Base-by-base conservation (phyloP, 1,284 basidiomycete genomes). In the Cystobasidium sp. region DNA sequence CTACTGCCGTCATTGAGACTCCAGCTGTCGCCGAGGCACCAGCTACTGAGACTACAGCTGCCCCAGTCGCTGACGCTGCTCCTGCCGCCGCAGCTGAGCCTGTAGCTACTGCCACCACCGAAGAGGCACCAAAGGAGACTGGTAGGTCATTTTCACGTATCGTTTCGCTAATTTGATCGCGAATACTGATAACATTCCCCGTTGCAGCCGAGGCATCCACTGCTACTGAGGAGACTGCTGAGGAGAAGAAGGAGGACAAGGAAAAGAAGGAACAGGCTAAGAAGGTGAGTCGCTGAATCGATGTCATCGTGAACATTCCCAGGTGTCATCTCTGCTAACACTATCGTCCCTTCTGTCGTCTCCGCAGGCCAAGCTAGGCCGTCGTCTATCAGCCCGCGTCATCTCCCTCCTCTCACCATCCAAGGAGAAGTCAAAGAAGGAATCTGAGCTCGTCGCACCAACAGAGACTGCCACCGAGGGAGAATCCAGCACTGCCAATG, bases 331-430 rank as follows among this genome's bases (percentile, higher is more conserved):
- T 3, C 52, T 20, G 3, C 8, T 20, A 8, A 10, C 55, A 37
- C 41, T 61, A 14, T 22, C 37, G 3, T 18, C 65, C 10, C 49
- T 44, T 24, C 31, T 18, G 14, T 44, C 22, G 49, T 37, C 41
- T 44, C 51, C 12, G 10, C 69, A 69, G 68, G 31, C 61, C 46
- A 78, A 78, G 63, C 77, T 78, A 43, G 71, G 75, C 41, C 77
- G 77, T 22, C 77, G 77, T 22, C 75, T 78, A 8, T 77, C 76
- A 7, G 76, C 77, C 55, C 75, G 74, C 53, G 56, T 78, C 64
- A 75, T 75, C 56, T 71, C 59, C 10, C 44, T 78, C 20, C 56
- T 78, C 67, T 55, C 47, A 20, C 53, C 73, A 16, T 74, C 76
- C 31, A 77, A 76, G 77, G 77, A 78, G 63, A 78, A 76, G 75